Evolutionary conservation across 306 rosid species (phyloP).

Genomic region (Cucurbita pepo): DNA sequence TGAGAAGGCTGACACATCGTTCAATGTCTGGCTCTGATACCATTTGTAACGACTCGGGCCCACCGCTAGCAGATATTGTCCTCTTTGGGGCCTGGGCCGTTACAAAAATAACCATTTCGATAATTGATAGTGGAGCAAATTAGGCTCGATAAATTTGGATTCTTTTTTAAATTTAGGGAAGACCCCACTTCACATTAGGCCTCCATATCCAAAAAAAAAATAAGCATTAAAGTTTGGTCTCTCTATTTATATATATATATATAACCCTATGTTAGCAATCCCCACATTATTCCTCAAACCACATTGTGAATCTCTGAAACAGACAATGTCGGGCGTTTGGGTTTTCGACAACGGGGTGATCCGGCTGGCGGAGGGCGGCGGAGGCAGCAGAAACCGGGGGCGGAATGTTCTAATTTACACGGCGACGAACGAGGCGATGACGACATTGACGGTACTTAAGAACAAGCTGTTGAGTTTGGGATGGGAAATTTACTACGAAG

Average conservation of each 20-base stretch:
- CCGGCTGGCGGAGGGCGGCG: slow-evolving; percentile 23
- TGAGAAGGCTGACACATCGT: no score
- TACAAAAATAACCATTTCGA: no score
- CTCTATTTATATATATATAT: not conserved
- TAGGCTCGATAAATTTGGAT: not conserved
- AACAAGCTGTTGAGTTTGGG: slow-evolving; percentile 40
- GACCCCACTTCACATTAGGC: slow-evolving; percentile 1
- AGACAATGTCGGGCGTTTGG: slow-evolving; percentile 77
- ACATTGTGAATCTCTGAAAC: not conserved
- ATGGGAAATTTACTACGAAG: slow-evolving; percentile 84
- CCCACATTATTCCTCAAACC: not conserved
- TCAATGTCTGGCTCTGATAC: no score
- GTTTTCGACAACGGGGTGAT: slow-evolving; percentile 74
- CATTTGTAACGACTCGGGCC: no score
- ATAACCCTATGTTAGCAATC: not conserved
- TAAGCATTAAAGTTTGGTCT: not conserved
- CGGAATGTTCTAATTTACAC: slow-evolving; percentile 65
- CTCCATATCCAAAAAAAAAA: not conserved
- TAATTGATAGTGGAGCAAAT: no score
- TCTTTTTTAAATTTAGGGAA: not conserved
- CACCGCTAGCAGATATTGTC: no score
- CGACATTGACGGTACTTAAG: slow-evolving; percentile 36
- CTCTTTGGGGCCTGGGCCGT: no score
- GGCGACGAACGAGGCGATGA: slow-evolving; percentile 42
- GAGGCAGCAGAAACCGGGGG: slow-evolving; percentile 6